Evolutionary conservation across 345 rosid genomes (phyloP).

Genomic region (Eucalyptus curtisii): DNA sequence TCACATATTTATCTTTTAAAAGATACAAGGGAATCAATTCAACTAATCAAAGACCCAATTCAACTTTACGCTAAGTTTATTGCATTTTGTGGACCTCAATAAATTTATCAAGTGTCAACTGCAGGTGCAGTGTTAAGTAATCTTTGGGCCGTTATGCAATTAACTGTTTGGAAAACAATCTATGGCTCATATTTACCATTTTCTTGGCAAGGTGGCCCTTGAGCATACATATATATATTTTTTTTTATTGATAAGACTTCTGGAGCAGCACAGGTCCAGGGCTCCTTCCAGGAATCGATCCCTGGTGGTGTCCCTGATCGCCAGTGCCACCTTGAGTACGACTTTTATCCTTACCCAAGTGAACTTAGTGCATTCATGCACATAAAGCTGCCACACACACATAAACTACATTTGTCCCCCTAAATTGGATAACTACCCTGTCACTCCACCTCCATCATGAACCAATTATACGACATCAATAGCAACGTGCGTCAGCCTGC

Average conservation of each 20-base stretch:
- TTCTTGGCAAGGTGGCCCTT: background rate
- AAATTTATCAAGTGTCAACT: background rate
- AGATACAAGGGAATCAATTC: background rate
- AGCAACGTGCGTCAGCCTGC: background rate
- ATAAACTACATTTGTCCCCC: background rate
- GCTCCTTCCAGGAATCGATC: background rate
- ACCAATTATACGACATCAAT: background rate
- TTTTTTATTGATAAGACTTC: background rate
- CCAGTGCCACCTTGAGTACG: background rate
- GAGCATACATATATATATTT: background rate
- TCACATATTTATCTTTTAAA: background rate
- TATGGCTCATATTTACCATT: background rate
- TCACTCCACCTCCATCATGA: background rate
- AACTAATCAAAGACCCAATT: background rate
- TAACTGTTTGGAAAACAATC: background rate
- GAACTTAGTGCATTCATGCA: background rate
- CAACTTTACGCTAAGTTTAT: background rate
- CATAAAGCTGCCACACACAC: background rate
- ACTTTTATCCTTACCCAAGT: background rate
- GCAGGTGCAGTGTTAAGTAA: background rate
- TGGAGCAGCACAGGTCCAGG: background rate
- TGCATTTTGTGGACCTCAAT: background rate
- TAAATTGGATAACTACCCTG: background rate
- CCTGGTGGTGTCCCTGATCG: background rate
- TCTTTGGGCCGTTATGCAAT: background rate